Conservation (phyloP, 164 flowering plant genomes). For the Magnolia kwangsiensis region DNA sequence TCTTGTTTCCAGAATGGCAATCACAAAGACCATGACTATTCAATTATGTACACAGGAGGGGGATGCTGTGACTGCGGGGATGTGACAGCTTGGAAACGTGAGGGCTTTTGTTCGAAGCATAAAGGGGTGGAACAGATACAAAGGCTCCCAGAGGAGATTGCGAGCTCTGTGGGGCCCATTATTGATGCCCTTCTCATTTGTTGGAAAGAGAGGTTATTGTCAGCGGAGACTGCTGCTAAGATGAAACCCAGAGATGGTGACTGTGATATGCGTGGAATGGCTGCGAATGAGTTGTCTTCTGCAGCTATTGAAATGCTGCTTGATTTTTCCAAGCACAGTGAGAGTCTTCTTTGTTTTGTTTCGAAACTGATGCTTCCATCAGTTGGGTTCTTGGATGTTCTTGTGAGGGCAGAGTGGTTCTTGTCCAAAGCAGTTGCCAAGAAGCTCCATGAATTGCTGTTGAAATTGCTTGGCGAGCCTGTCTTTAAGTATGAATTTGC, state of each 20-base stretch:
- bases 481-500: conserved; percentile 86
- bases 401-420: conserved; percentile 78
- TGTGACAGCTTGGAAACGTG: conserved; percentile 95
- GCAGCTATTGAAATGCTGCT: conserved; percentile 74
- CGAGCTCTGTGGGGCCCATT: conserved; percentile 62
- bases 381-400: conserved; percentile 59
- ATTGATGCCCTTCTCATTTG: conserved; percentile 52
- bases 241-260: conserved; percentile 18
- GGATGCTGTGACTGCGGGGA: conserved; percentile 99
- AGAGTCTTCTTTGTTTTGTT: conserved; percentile 87
- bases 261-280: conserved; percentile 21
- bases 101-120: conserved; percentile 93
- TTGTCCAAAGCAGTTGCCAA: conserved; percentile 34
- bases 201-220: conserved; percentile 60
- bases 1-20: conserved; percentile 96
- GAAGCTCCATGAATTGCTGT: conserved; percentile 78
- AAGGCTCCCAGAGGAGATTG: conserved; percentile 65
- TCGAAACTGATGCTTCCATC: conserved; percentile 46
- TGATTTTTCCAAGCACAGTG: conserved; percentile 81
- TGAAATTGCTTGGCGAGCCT: conserved; percentile 90
- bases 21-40: conserved; percentile 88
- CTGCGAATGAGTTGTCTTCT: conserved; percentile 52
- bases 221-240: conserved; percentile 29
- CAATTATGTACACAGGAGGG: conserved; percentile 78
- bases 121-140: conserved; percentile 86